Evolutionary conservation across 495 filamentous ascomycete species (phyloP), one percentile per base, ranked within the genome.

Genomic region (Penicillium coprophilum): DNA sequence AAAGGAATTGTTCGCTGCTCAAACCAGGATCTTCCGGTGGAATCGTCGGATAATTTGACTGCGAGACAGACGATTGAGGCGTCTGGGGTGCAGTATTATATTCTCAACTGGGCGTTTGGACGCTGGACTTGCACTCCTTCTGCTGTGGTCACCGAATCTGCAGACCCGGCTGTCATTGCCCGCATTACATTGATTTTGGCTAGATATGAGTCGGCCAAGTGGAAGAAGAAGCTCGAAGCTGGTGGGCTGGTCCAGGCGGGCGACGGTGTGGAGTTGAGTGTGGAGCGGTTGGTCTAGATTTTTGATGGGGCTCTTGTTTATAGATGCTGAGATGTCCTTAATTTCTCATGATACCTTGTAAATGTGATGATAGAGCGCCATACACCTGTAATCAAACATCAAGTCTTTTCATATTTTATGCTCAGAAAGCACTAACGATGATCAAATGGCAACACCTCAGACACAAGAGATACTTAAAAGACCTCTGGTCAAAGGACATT

Each of bases 21-120:
- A 17, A 72, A 83, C 0, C 71, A 74, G 6, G 68, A 69, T 1
- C 69, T 80, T 1, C 84, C 92, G 1, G 71, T 68, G 21, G 83
- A 83, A 38, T 89, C 85, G 49, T 82, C 80, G 40, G 80, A 82
- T 41, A 63, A 69, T 51, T 48, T 69, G 21, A 44, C 60, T 4
- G 59, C 53, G 12, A 60, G 53, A 19, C 13, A 44, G 43, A 44
- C 49, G 24, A 17, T 45, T 0, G 62, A 63, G 28, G 54, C 48
- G 0, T 13, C 38, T 2, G 57, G 57, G 1, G 27, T 56, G 4
- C 62, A 61, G 51, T 53, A 71, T 56, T 96, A 92, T 66, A 95
- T 97, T 45, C 79, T 98, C 43, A 98, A 98, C 68, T 97, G 94
- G 94, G 95, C 94, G 0, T 98, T 98, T 72, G 92, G 91, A 7